Evolutionary conservation across 371 early-diverging fungal species (phyloP), one percentile per base, ranked within the genome.

Genomic region (Lichtheimia corymbifera): DNA sequence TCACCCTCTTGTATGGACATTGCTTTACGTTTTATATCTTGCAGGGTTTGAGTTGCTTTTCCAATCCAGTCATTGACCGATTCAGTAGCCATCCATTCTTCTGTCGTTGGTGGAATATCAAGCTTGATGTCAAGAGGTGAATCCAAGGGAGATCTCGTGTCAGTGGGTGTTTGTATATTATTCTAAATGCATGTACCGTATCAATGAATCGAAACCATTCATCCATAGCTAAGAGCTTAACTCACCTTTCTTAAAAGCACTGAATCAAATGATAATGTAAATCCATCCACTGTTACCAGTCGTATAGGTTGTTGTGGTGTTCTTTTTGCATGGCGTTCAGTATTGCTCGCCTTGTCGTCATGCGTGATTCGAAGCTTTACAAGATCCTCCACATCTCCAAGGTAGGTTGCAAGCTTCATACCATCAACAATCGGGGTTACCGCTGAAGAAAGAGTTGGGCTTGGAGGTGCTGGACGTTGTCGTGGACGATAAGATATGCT

Each of bases 281-380:
- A 68, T 0, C 49, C 60, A 53, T 70, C 76, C 30, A 65, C 47
- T 47, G 70, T 72, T 2, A 69, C 40, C 7, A 76, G 42, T 5
- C 70, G 66, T 12, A 58, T 49, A 12, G 72, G 65, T 5, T 58
- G 59, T 12, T 66, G 64, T 1, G 63, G 56, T 4, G 59, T 28
- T 22, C 72, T 55, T 5, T 35, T 5, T 2, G 25, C 17, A 41
- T 53, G 1, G 3, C 44, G 24, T 35, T 47, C 1, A 41, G 43
- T 20, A 35, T 53, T 30, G 6, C 20, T 22, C 25, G 58, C 11
- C 24, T 64, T 45, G 5, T 35, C 28, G 44, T 60, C 58, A 22
- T 59, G 44, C 18, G 58, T 61, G 1, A 76, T 25, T 3, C 73
- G 63, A 15, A 71, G 17, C 20, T 67, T 63, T 27, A 74, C 55